Evolutionary conservation across 257 asterid genomes (phyloP).

Genomic region (Nicotiana tabacum): DNA sequence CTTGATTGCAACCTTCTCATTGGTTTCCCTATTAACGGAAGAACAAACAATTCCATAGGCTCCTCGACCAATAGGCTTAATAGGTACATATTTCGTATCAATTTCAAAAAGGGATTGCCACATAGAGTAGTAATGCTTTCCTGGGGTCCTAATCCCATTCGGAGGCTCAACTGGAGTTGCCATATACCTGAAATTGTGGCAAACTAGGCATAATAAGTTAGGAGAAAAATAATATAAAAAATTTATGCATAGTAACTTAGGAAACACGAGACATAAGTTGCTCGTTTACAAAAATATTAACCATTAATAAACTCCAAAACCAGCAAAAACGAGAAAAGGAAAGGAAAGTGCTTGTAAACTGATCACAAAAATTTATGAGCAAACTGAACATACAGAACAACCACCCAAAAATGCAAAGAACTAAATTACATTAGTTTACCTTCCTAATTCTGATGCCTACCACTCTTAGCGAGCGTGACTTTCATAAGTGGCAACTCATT

Average conservation of each 20-base stretch:
- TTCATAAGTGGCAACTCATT: not conserved
- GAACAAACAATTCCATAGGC: constrained; percentile 65
- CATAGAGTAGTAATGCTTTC: constrained; percentile 61
- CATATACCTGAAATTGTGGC: constrained; percentile 26
- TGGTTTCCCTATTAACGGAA: constrained; percentile 47
- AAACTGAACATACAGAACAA: not conserved
- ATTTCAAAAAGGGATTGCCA: constrained; percentile 61
- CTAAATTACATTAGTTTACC: not conserved
- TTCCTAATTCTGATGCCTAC: not conserved
- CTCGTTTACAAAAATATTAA: not conserved
- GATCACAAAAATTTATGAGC: not conserved
- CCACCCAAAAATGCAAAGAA: not conserved
- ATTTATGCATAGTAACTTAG: no score
- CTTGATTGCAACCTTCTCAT: constrained; percentile 61
- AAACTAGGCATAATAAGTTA: not conserved
- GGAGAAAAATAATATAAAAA: not conserved
- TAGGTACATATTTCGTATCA: constrained; percentile 54
- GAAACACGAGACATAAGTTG: not conserved
- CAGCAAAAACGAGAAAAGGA: not conserved
- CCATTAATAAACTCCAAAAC: not conserved
- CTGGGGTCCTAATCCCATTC: constrained; percentile 35
- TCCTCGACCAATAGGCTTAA: constrained; percentile 64
- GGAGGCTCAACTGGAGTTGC: constrained; percentile 61
- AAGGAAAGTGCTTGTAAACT: not conserved
- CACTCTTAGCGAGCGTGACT: not conserved